Evolutionary conservation across 2,329 filamentous ascomycete species (phyloP), one percentile per base, ranked within the genome.

Genomic region (Clathrospora elynae): DNA sequence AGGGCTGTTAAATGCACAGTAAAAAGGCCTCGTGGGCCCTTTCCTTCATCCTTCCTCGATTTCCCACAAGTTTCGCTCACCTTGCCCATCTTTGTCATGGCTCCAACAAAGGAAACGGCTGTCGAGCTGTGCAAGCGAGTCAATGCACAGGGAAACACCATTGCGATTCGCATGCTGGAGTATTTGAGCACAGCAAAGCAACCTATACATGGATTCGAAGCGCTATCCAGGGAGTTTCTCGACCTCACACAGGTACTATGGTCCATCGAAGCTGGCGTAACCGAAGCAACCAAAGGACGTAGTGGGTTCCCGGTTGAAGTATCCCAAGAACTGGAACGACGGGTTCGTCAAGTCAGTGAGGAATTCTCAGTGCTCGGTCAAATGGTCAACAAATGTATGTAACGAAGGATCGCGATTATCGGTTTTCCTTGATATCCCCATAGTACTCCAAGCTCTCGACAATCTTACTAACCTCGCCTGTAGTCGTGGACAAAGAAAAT

Each of bases 221-320:
- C 75, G 17, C 75, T 88, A 13, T 83, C 84, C 7, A 77, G 79
- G 49, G 82, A 85, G 51, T 86, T 87, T 59, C 76, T 88, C 44
- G 83, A 87, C 42, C 80, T 82, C 4, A 85, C 81, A 62, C 78
- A 83, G 39, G 79, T 83, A 28, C 73, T 88, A 28, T 86, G 83
- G 75, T 79, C 81, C n/a, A 83, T 87, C 49, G 83, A 87, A 66
- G 78, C 81, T 14, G 85, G 85, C 4, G 74, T 88, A 18, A 56
- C 34, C 20, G 65, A 67, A 38, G 67, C 73, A 19, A 73, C 75
- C 26, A 75, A 73, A 13, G 44, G 53, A 43, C 70, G 73, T 11
- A 78, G 80, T 51, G 71, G 74, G 11, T 75, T 87, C 12, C 82
- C 84, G 0, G 57, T 69, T 4, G 83, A 87, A 41, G 79, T 86